Evolutionary conservation across 768 basidiomycete genomes (phyloP).

Genomic region (Lentinula sp.): DNA sequence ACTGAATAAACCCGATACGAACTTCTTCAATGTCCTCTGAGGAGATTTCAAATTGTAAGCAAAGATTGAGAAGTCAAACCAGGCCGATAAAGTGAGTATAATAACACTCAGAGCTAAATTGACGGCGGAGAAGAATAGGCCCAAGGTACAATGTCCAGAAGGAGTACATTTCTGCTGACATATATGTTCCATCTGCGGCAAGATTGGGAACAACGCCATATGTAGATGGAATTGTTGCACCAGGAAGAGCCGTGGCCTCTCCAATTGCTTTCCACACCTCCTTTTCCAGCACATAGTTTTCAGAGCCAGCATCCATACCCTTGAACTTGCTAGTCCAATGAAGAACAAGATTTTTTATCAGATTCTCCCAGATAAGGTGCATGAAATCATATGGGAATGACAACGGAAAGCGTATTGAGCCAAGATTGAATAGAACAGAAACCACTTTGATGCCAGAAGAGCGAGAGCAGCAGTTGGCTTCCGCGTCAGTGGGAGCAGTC

Average conservation of each 20-base stretch:
- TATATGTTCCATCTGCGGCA: conserved; percentile 10
- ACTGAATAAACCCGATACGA: too few relatives aligned
- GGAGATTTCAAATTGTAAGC: too few relatives aligned
- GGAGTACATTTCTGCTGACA: conserved; percentile 21
- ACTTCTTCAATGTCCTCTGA: too few relatives aligned
- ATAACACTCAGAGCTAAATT: too few relatives aligned
- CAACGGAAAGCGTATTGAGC: conserved; percentile 19
- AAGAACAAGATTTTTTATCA: not conserved
- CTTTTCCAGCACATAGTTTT: conserved; percentile 21
- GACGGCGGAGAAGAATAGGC: conserved; percentile 23
- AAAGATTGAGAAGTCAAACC: too few relatives aligned
- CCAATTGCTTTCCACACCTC: conserved; percentile 33
- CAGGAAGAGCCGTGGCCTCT: conserved; percentile 17
- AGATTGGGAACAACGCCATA: conserved; percentile 22
- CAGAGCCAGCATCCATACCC: conserved; percentile 22
- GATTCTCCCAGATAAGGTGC: conserved; percentile 32
- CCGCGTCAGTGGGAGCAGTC: not conserved
- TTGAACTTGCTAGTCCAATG: conserved; percentile 37
- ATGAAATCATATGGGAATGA: conserved; percentile 33
- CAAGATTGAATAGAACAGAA: conserved; percentile 17
- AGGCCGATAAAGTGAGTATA: too few relatives aligned
- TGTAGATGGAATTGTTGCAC: conserved; percentile 17
- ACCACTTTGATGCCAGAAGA: conserved; percentile 17
- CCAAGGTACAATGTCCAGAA: conserved; percentile 24
- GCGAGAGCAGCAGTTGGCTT: not conserved